Base-by-base conservation (phyloP, 1,139 yeast genomes). In the Zygosaccharomyces sapae region DNA sequence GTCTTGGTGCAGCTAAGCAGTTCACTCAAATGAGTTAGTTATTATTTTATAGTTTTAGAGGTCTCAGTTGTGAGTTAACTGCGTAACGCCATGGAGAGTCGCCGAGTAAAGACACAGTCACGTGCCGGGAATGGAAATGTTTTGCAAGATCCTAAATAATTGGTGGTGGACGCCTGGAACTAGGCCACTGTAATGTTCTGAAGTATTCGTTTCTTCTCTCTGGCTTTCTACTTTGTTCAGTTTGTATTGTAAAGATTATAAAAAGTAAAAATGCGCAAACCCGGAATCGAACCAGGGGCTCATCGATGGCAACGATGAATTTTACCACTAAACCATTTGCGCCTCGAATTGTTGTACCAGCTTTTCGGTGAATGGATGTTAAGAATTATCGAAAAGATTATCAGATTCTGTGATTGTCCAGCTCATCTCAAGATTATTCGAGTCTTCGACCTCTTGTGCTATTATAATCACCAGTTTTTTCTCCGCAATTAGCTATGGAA, bases 231-330 rank as follows among this genome's bases (percentile, higher is more conserved):
- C 22, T 19, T 19, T 19, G 22, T 19, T 19, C 22, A 19, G 22
- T 19, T 19, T 19, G 22, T 19, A 19, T 19, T 19, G 22, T 19
- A 19, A 19, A 30, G 4, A 9, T 30, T 30, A n/a, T 30, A n/a
- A 30, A 30, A 3, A 30, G 33, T n/a, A 10, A 27, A 27, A 27
- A 27, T 27, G 41, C 41, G 41, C 41, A 38, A 38, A 20, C 41
- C 41, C 41, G 41, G 41, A 38, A 38, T 38, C 41, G 41, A 38
- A 38, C 41, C 41, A 33, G 41, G 41, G 41, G 41, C 41, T 38
- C 41, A 38, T 38, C 41, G 41, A 38, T 38, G 41, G 41, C 41
- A 38, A 38, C 41, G 41, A 38, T 38, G 41, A 38, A 38, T 38
- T 38, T 38, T 38, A 38, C 41, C 41, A 38, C 41, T 38, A 38